A percentile compares a stretch with the other conserved stretches of the same genome.
phyloP scores from a whole-genome alignment of 108 stramenopile species.

The Fragilaria radians region DNA sequence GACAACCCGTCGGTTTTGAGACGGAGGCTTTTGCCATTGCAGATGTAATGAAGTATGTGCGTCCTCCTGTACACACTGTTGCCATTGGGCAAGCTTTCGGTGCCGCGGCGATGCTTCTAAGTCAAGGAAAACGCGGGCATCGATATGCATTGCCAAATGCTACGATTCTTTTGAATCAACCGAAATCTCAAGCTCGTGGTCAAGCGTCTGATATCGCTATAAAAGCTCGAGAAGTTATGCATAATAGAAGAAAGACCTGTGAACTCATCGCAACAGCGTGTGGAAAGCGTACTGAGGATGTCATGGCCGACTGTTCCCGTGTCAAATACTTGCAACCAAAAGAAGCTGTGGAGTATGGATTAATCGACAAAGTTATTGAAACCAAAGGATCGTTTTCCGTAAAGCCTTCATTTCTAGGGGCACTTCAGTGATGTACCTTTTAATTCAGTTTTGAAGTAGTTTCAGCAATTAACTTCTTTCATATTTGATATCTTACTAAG shows the following conservation, averaged over 20 bases:
- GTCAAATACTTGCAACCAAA: conserved; percentile 95
- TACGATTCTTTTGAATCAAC: conserved; percentile 94
- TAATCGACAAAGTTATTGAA: conserved; percentile 90
- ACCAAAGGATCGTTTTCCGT: conserved; percentile 60
- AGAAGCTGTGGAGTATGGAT: conserved; percentile 95
- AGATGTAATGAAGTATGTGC: conserved; percentile 96
- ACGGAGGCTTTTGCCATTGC: conserved; percentile 98
- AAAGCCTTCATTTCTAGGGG: conserved; percentile 65
- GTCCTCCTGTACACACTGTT: conserved; percentile 93
- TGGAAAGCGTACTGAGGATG: conserved; percentile 84
- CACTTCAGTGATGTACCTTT: not conserved
- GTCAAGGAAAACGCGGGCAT: conserved; percentile 89
- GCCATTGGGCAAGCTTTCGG: conserved; percentile 97
- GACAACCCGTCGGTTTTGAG: conserved; percentile 92
- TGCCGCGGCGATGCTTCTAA: conserved; percentile 93
- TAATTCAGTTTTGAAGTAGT: not conserved
- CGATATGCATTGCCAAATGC: conserved; percentile 93
- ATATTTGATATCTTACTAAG: no score
- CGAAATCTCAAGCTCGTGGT: conserved; percentile 83
- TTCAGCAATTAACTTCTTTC: not conserved
- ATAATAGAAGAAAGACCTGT: conserved; percentile 81
- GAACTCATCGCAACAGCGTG: conserved; percentile 88
- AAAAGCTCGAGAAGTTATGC: conserved; percentile 86
- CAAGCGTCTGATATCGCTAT: conserved; percentile 98
- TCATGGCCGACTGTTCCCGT: conserved; percentile 84